Conservation (phyloP, 352 stramenopile genomes). For the Phytophthora capsici region DNA sequence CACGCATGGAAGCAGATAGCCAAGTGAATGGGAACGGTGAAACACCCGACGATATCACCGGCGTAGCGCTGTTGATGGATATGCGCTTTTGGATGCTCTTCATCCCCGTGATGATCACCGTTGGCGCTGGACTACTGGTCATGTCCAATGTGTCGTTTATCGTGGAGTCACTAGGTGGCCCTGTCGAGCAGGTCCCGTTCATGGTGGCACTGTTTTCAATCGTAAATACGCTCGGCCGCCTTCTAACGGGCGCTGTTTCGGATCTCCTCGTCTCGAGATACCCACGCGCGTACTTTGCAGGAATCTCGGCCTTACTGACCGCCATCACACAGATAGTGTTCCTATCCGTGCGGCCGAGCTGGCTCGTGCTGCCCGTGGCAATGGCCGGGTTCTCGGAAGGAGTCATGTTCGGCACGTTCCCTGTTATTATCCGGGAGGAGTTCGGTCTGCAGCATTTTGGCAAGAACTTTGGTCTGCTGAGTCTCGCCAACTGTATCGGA, state of each 20-base stretch:
- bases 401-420: slow-evolving; percentile 84
- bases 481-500: slow-evolving; percentile 80
- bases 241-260: slow-evolving; percentile 66
- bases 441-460: slow-evolving; percentile 82
- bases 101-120: slow-evolving; percentile 71
- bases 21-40: slow-evolving; percentile 28
- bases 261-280: slow-evolving; percentile 54
- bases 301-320: slow-evolving; percentile 54
- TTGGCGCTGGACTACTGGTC: slow-evolving; percentile 74
- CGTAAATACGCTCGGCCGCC: slow-evolving; percentile 68
- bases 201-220: slow-evolving; percentile 86
- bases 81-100: slow-evolving; percentile 84
- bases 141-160: slow-evolving; percentile 91
- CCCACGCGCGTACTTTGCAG: slow-evolving; percentile 66
- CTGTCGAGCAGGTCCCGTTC: slow-evolving; percentile 64
- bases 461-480: slow-evolving; percentile 87
- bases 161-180: slow-evolving; percentile 71
- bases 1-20: slow-evolving; percentile 31
- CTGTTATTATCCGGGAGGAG: slow-evolving; percentile 81
- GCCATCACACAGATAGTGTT: slow-evolving; percentile 60
- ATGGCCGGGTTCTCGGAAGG: slow-evolving; percentile 75
- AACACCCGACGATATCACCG: slow-evolving; percentile 61
- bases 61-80: slow-evolving; percentile 57
- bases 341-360: slow-evolving; percentile 49
- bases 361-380: slow-evolving; percentile 59